Evolutionary conservation across 352 stramenopile genomes (phyloP), one percentile per base, ranked within the genome.

Genomic region (Phytophthora pinifolia): DNA sequence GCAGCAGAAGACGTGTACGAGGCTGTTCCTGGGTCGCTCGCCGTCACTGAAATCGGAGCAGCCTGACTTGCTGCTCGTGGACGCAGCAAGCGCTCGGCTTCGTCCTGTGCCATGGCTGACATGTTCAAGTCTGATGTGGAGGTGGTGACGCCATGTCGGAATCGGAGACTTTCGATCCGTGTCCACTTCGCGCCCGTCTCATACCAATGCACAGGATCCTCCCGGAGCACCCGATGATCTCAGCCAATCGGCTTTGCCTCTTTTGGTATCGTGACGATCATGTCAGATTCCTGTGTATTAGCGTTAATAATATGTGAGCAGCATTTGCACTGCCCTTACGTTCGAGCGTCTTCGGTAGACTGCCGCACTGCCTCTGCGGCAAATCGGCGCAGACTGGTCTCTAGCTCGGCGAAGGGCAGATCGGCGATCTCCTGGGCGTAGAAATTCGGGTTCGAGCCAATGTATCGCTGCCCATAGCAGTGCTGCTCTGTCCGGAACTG

Each of bases 381-480:
- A 59, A 68, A 71, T 3, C 31, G 42, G 12, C 67, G 54, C 22
- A 79, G 45, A 10, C 54, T 14, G 1, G 46, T 56, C 39, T 80
- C 71, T 7, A 80, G 41, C 0, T 22, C 46, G 2, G 57, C 60
- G 35, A 65, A 77, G n/a, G 46, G 53, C 30, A 75, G 31, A 5
- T 44, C 51, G 7, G 38, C 55, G 9, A 80, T 55, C 17, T 60
- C 37, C 15, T 66, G 38, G 7, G 57, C 50, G 20, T 67, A 63
- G 8, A 80, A 80, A 22, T 70, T 67, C 9, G 56, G 65, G 20
- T 74, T 58, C 29, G 70, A 51, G 29, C 37, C 35, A 15, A 72
- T 65, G 8, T 59, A 37, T 1, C 47, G 51, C 44, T 79, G 70
- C 27, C 76, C 76, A 46, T 84, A 87, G 59, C 76, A 87, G 64